Percentiles rank a stretch among this genome's conserved stretches.
These are phyloP conservation scores for Plasmodium berghei DNA, from an alignment of 169 alveolate genomes.

Conservation along the genomic window DNA sequence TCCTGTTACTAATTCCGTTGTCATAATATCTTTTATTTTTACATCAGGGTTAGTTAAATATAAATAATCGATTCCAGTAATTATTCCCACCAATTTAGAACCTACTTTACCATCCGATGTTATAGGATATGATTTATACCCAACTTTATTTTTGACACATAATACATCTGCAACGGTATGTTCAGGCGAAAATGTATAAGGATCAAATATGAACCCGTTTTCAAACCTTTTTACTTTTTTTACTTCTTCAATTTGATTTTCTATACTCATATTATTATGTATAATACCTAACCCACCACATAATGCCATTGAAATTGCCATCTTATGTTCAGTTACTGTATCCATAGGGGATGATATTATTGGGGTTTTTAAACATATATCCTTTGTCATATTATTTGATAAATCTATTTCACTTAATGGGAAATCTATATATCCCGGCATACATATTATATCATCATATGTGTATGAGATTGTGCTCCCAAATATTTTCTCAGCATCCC, in stretches of 20 bases:
- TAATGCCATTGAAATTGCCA: constrained; percentile 94
- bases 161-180: constrained; percentile 89
- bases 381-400: constrained; percentile 84
- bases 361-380: constrained; percentile 89
- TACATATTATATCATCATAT: constrained; percentile 91
- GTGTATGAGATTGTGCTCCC: constrained; percentile 85
- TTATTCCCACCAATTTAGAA: constrained; percentile 90
- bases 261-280: constrained; percentile 92
- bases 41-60: constrained; percentile 87
- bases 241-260: constrained; percentile 89
- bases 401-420: constrained; percentile 87
- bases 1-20: constrained; percentile 88
- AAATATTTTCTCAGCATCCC: constrained; percentile 82
- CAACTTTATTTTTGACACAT: constrained; percentile 79
- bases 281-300: constrained; percentile 94
- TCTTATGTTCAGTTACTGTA: constrained; percentile 94
- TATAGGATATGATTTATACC: constrained; percentile 89
- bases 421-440: constrained; percentile 92
- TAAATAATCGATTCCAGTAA: constrained; percentile 90
- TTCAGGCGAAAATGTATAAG: constrained; percentile 89
- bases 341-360: constrained; percentile 95
- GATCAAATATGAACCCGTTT: constrained; percentile 92
- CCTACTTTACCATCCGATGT: constrained; percentile 90
- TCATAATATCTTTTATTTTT: constrained; percentile 87
- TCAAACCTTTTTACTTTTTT: constrained; percentile 91